Base-by-base conservation (phyloP, 257 asterid genomes). In the Solanum chmielewskii region DNA sequence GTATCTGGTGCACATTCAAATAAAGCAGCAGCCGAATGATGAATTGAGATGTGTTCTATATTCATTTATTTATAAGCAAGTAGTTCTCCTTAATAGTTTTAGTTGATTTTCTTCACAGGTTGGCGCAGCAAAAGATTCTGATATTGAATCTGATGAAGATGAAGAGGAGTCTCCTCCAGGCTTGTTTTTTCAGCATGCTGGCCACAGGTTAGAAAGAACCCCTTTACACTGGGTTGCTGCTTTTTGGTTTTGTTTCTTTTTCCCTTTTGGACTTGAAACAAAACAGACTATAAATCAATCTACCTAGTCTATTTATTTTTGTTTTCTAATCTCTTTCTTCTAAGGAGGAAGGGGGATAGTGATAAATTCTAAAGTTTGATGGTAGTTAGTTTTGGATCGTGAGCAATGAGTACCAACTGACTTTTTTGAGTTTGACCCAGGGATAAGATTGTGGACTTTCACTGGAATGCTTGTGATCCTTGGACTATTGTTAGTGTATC, bases 131-230 rank as follows among this genome's bases (percentile, higher is more conserved):
- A 92, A 91, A 89, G 98, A 94, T 64, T 83, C 89, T 39, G 95
- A 92, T 88, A 75, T 93, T 11, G 91, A 91, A 86, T 86, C 95
- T 89, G 90, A 91, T 20, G 66, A 56, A 18, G 66, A 56, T 18
- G 66, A 56, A 82, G 91, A 86, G 90, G 71, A 92, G 88, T 95
- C 98, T 70, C 93, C 94, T 60, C 87, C 83, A 31, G 99, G 99
- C 86, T 92, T 97, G 93, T 97, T 97, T 89, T 97, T 97, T 88
- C 98, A 95, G 89, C 99, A 97, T 89, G 98, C 98, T 90, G 99
- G 99, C 82, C 99, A 97, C 96, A 96, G 99, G 99, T 95, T 75
- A 85, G 90, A 86, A 88, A 85, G 90, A 86, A 88, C 27, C 90
- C 37, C 90, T 66, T 80, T 85, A 85, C 35, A 44, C 80, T 66